phyloP scores from a whole-genome alignment of 768 basidiomycete species.

The Phanerochaete carnosa region DNA sequence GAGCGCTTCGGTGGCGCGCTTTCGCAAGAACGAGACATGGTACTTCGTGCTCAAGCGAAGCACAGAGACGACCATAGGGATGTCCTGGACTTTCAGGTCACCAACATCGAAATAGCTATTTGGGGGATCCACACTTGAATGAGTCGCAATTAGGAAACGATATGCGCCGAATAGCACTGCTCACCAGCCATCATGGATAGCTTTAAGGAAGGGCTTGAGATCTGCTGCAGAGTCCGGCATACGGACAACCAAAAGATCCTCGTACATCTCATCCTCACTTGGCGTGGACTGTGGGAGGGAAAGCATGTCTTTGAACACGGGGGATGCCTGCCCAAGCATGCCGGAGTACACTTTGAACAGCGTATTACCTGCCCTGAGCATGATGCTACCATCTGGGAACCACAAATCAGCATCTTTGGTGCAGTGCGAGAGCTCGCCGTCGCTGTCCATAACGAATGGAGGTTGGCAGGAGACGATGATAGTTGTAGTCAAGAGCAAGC shows the following conservation, averaged over 20 bases:
- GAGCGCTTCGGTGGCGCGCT: conserved; percentile 8
- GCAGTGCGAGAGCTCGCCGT: background rate
- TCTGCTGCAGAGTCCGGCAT: conserved; percentile 20
- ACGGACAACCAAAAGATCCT: conserved; percentile 24
- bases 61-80: conserved; percentile 1
- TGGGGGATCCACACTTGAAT: background rate
- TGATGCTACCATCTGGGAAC: conserved; percentile 24
- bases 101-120: conserved; percentile 1
- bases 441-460: background rate
- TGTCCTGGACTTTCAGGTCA: background rate
- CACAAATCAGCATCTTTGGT: conserved; percentile 20
- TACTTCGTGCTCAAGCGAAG: conserved; percentile 12
- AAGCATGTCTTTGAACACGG: conserved; percentile 25
- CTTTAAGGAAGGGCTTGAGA: conserved; percentile 14
- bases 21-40: conserved; percentile 7
- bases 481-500: background rate
- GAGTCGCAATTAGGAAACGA: background rate
- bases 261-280: conserved; percentile 15
- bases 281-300: conserved; percentile 15
- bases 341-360: conserved; percentile 22
- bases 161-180: background rate
- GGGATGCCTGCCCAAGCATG: conserved; percentile 19
- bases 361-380: conserved; percentile 19
- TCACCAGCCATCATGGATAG: conserved; percentile 13
- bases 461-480: background rate